Evolutionary conservation across 163 green algal genomes (phyloP).

Genomic region (Scenedesmus sp.): DNA sequence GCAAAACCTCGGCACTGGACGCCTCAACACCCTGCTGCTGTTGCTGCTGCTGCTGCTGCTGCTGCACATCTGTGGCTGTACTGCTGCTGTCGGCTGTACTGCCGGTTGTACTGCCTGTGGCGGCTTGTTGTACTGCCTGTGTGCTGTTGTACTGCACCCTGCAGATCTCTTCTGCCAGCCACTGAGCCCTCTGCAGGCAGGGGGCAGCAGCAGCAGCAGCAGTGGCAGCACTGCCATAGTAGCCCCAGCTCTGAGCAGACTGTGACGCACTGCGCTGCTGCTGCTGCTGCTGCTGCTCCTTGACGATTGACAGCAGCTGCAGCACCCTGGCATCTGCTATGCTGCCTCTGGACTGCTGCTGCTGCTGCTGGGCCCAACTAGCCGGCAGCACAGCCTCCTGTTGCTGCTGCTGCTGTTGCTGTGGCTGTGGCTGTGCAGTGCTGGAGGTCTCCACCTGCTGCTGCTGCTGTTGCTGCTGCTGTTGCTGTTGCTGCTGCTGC

Average conservation of each 20-base stretch:
- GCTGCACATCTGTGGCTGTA: not conserved
- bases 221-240: not conserved
- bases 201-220: not conserved
- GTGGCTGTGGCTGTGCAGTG: not conserved
- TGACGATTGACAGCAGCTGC: slow-evolving; percentile 13
- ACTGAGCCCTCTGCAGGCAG: slow-evolving; percentile 28
- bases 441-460: not conserved
- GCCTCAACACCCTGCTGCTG: slow-evolving; percentile 5
- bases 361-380: not conserved
- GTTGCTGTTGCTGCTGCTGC: slow-evolving; percentile 18
- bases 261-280: not conserved
- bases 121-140: not conserved
- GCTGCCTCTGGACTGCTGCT: not conserved
- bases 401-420: not conserved
- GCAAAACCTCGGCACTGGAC: not conserved
- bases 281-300: slow-evolving; percentile 33
- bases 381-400: too few species aligned
- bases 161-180: slow-evolving; percentile 24
- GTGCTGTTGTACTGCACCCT: slow-evolving; percentile 6
- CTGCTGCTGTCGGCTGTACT: not conserved
- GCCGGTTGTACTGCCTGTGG: not conserved
- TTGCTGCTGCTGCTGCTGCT: not conserved
- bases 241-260: slow-evolving; percentile 3
- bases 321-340: not conserved
- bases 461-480: slow-evolving; percentile 11